These are phyloP conservation scores for Ceratocystis cubensis DNA, from an alignment of 2,329 filamentous ascomycete genomes.

Conservation along the genomic window DNA sequence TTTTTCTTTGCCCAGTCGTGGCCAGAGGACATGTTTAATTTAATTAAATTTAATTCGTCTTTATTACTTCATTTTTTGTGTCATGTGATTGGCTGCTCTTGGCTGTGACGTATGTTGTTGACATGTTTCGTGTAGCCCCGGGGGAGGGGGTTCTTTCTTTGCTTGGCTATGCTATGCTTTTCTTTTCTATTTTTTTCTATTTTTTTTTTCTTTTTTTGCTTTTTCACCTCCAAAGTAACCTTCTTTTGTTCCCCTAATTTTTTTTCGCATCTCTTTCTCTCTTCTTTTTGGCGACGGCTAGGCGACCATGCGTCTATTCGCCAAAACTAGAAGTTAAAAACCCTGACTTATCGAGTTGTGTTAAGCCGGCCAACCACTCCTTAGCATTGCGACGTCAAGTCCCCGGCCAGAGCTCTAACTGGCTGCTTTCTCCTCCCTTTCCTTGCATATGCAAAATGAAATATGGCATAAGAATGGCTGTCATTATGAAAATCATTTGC, in stretches of 20 bases:
- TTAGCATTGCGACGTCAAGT: neutral
- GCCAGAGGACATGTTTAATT: neutral
- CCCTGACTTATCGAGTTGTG: too few species aligned
- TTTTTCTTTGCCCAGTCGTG: neutral
- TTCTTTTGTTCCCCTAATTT: too few species aligned
- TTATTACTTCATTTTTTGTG: neutral
- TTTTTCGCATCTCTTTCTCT: too few species aligned
- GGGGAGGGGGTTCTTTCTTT: too few species aligned
- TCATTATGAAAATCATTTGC: constrained; percentile 1
- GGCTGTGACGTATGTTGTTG: constrained; percentile 2
- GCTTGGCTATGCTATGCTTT: too few species aligned
- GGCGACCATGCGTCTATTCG: too few species aligned
- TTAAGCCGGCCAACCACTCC: neutral
- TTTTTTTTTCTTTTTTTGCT: too few species aligned
- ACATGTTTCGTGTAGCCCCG: neutral
- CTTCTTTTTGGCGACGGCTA: neutral
- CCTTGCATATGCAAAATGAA: constrained; percentile 4
- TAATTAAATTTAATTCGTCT: neutral
- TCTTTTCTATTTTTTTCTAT: too few species aligned
- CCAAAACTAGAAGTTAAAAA: too few species aligned
- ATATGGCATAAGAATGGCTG: neutral
- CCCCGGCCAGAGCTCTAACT: neutral
- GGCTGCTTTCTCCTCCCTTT: neutral
- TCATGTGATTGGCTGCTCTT: neutral
- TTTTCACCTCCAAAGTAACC: too few species aligned